These are phyloP conservation scores for Kwoniella shandongensis DNA, from an alignment of 768 basidiomycete species.

Conservation along the genomic window DNA sequence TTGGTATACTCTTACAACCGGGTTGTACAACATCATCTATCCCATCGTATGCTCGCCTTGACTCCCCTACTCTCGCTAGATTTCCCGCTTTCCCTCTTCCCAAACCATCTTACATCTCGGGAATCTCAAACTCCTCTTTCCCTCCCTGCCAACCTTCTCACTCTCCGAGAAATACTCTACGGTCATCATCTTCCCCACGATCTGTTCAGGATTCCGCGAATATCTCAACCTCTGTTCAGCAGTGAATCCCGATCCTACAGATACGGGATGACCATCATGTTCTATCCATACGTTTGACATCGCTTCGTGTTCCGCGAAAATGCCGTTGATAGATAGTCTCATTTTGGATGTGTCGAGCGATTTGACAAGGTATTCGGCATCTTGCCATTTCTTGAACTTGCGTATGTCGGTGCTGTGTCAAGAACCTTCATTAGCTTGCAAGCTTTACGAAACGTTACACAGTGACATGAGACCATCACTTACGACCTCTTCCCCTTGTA, in stretches of 20 bases:
- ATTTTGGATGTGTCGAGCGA: slow-evolving; percentile 36
- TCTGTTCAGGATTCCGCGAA: slow-evolving; percentile 38
- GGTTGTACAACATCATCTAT: no score
- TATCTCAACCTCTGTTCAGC: slow-evolving; percentile 44
- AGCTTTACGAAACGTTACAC: not conserved
- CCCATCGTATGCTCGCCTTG: not conserved
- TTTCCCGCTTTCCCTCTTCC: slow-evolving; percentile 40
- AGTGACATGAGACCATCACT: slow-evolving; percentile 17
- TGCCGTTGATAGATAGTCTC: slow-evolving; percentile 44
- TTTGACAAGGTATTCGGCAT: slow-evolving; percentile 46
- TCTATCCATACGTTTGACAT: slow-evolving; percentile 42
- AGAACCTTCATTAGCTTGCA: not conserved
- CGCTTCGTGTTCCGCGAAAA: slow-evolving; percentile 42
- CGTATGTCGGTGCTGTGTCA: slow-evolving; percentile 39
- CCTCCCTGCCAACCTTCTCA: slow-evolving; percentile 21
- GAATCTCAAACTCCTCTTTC: slow-evolving; percentile 41
- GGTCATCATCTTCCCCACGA: slow-evolving; percentile 50
- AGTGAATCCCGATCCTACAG: slow-evolving; percentile 48
- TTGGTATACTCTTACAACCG: no score
- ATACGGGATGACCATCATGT: slow-evolving; percentile 44
- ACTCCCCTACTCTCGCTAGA: slow-evolving; percentile 2
- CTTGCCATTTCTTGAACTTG: slow-evolving; percentile 53
- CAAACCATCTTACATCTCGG: slow-evolving; percentile 48
- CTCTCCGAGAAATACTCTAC: slow-evolving; percentile 51
- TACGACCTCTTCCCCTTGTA: slow-evolving; percentile 49